These are phyloP conservation scores for Trichosanthes truncata DNA, from an alignment of 306 rosid species.

Conservation along the genomic window DNA sequence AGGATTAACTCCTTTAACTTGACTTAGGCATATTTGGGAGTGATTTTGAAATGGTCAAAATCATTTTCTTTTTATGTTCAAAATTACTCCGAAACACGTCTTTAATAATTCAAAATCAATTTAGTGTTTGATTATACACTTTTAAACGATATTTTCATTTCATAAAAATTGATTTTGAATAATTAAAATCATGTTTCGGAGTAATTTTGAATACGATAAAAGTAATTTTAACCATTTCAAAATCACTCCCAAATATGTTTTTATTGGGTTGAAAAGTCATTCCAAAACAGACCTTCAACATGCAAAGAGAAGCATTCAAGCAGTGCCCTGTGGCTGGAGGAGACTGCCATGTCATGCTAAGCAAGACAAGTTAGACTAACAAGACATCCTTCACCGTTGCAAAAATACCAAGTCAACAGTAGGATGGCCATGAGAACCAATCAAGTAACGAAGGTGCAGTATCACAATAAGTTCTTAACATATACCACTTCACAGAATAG, in stretches of 20 bases:
- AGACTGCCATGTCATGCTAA: background rate
- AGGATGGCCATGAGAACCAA: background rate
- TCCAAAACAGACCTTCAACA: background rate
- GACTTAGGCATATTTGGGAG: background rate
- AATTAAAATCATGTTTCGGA: too few species aligned
- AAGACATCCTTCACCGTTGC: background rate
- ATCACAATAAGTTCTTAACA: background rate
- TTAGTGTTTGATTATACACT: too few species aligned
- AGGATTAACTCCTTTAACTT: background rate
- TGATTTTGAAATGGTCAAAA: too few species aligned
- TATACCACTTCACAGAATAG: background rate
- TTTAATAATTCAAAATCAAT: too few species aligned
- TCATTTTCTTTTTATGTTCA: too few species aligned
- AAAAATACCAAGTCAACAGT: background rate
- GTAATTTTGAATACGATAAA: too few species aligned
- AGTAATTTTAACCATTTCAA: too few species aligned
- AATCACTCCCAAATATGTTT: too few species aligned
- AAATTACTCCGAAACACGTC: too few species aligned
- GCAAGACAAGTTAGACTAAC: background rate
- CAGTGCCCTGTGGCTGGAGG: background rate
- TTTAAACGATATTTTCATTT: too few species aligned
- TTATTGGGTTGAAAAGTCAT: background rate
- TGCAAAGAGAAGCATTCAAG: background rate
- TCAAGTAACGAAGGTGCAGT: background rate
- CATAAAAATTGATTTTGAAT: too few species aligned